Evolutionary conservation across 208 protist species (phyloP).

Genomic region (Novymonas esmeraldas): DNA sequence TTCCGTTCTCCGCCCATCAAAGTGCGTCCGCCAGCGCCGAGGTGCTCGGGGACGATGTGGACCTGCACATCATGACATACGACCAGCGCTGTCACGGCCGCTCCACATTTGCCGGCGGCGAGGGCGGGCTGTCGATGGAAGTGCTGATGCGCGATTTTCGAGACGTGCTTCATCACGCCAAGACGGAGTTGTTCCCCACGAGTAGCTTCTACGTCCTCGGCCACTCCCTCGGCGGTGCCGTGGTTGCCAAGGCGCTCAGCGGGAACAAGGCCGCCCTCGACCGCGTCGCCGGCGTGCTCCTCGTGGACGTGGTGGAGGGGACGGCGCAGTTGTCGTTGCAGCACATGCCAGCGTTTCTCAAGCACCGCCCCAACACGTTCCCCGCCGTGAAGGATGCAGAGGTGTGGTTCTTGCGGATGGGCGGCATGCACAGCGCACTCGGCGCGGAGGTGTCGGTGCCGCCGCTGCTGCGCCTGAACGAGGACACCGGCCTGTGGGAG

Average conservation of each 20-base stretch:
- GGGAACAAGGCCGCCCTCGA: slow-evolving; percentile 29
- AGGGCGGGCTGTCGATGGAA: slow-evolving; percentile 65
- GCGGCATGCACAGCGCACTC: slow-evolving; percentile 68
- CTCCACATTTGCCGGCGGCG: slow-evolving; percentile 67
- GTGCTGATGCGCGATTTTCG: slow-evolving; percentile 74
- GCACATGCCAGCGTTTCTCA: slow-evolving; percentile 84
- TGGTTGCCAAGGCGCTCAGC: slow-evolving; percentile 58
- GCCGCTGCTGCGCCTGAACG: slow-evolving; percentile 49
- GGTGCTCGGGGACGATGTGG: slow-evolving; percentile 33
- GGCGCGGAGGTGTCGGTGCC: slow-evolving; percentile 79
- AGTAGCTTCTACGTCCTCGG: slow-evolving; percentile 74
- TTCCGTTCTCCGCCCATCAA: neutral
- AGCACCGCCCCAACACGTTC: slow-evolving; percentile 73
- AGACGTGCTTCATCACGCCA: slow-evolving; percentile 44
- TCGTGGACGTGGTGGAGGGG: slow-evolving; percentile 93
- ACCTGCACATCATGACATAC: slow-evolving; percentile 66
- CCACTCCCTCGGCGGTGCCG: slow-evolving; percentile 88
- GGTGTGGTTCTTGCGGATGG: slow-evolving; percentile 77
- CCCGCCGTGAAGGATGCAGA: slow-evolving; percentile 58
- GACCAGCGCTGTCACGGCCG: slow-evolving; percentile 91
- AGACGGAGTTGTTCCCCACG: slow-evolving; percentile 42
- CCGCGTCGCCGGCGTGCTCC: slow-evolving; percentile 60
- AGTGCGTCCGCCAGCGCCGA: slow-evolving; percentile 6
- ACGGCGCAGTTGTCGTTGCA: slow-evolving; percentile 80
- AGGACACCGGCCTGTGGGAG: slow-evolving; percentile 34